Evolutionary conservation across 345 rosid species (phyloP), one percentile per base, ranked within the genome.

Genomic region (Fremontodendron californicum): DNA sequence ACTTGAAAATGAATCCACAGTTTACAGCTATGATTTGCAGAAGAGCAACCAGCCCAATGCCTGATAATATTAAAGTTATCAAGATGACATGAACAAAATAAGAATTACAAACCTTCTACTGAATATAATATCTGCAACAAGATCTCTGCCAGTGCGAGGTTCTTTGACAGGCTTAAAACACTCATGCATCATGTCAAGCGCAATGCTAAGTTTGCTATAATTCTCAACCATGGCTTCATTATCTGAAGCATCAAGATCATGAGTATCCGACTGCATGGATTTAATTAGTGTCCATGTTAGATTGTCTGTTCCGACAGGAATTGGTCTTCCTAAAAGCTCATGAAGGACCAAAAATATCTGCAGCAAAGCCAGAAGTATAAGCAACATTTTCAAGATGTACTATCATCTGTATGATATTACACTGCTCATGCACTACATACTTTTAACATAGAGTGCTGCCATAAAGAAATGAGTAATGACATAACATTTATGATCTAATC

Each of bases 181-280:
- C 81, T 95, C 97, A 48, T 93, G 99, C 95, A 95, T 87, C 77
- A 93, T 90, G 19, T 79, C 86, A 62, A 90, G 88, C 19, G 98
- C 96, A 58, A 93, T 81, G 79, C 72, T 88, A 54, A 95, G 90
- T 86, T 81, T 95, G 84, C 88, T 83, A 65, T 86, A 83, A 75
- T 65, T 86, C 78, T 91, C 92, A 54, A 82, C 81, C 71, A 80
- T 79, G 43, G 80, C 78, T 78, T 89, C 92, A 43, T 78, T 54
- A 65, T 84, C 82, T 61, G 71, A 78, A 75, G 79, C 74, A 35
- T 76, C 82, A 79, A 62, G 80, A 48, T 75, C 82, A 60, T n/a
- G 43, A 60, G n/a, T 51, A 55, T 87, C 84, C 6, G 57, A 67
- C 68, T 77, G 79, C 68, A 62, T 67, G 68, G 84, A 75, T 75